Base-by-base conservation (phyloP, 345 rosid species). In the Trapa incisa region DNA sequence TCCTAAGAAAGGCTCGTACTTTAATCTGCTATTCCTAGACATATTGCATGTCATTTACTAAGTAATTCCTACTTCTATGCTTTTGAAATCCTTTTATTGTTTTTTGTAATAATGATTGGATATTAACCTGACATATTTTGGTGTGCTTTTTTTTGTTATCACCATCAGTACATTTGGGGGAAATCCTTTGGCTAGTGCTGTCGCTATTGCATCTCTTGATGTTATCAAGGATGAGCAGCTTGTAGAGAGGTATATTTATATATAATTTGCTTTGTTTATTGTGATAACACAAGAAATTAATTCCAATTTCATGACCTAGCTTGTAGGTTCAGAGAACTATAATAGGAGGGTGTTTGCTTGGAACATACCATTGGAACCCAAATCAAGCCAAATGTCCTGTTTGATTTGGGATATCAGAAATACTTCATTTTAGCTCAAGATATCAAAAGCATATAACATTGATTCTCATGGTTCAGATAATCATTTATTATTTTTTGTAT, bases 141-240 rank as follows among this genome's bases (percentile, higher is more conserved):
- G 13, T 37, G 33, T 37, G 6, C 33, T 8, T 58, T 58, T 58
- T 0, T 35, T 58, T 35, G 38, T 58, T 22, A 58, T 58, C 37
- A 9, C 35, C 1, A 37, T 58, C 84, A 91, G 99, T 83, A 94
- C 99, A 69, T 94, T 94, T 64, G 96, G 97, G 7, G 99, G 97
- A 43, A 94, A 91, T 80, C 91, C 96, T 77, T 79, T 94, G 83
- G 97, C 96, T 66, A 91, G 97, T 86, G 89, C 91, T 47, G 97
- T 90, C 67, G 91, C 97, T 63, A 77, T 93, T 76, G 95, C 97
- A 63, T 78, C 98, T 32, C 80, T 94, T 57, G 89, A 91, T 57
- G 97, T 91, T 39, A 80, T 91, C 62, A 81, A 74, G 68, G 87
- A 86, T 65, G 99, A 90, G 72, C 81, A 79, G 70, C 97, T 91